Evolutionary conservation across 768 basidiomycete genomes (phyloP).

Genomic region (Plicaturopsis crispa): DNA sequence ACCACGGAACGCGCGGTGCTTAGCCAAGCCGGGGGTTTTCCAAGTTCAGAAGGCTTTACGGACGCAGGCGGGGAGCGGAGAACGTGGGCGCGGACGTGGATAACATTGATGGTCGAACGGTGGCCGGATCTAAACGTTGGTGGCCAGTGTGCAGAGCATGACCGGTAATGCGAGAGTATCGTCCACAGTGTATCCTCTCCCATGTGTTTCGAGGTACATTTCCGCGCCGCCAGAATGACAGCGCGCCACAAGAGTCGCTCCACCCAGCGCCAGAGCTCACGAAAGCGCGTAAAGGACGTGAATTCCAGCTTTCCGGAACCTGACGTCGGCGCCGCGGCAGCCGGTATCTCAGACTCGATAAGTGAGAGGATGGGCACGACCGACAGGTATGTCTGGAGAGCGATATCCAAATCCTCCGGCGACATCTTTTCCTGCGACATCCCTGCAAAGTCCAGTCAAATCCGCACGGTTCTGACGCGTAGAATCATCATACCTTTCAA

Average conservation of each 20-base stretch:
- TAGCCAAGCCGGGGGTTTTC: conserved; percentile 48
- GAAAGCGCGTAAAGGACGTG: conserved; percentile 55
- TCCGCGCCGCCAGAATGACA: conserved; percentile 53
- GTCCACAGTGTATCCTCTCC: conserved; percentile 44
- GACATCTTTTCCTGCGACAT: conserved; percentile 65
- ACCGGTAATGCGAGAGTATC: conserved; percentile 53
- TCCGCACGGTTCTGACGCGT: conserved; percentile 1
- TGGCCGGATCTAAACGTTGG: conserved; percentile 71
- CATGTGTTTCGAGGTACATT: conserved; percentile 20
- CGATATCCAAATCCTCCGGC: conserved; percentile 37
- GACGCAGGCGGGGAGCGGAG: conserved; percentile 18
- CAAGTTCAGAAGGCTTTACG: conserved; percentile 13
- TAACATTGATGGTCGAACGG: conserved; percentile 56
- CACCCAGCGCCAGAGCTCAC: conserved; percentile 83
- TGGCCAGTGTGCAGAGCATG: conserved; percentile 68
- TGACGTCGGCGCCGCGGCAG: conserved; percentile 19
- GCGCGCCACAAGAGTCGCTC: conserved; percentile 82
- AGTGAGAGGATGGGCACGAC: conserved; percentile 48
- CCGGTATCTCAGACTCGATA: conserved; percentile 38
- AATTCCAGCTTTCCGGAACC: conserved; percentile 31
- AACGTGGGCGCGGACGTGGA: conserved; percentile 71
- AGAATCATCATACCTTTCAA: conserved; percentile 52
- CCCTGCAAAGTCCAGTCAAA: conserved; percentile 33
- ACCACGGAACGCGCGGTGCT: conserved; percentile 58
- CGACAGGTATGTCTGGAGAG: conserved; percentile 49